Evolutionary conservation across 768 basidiomycete genomes (phyloP).

Genomic region (Inosperma sp.): DNA sequence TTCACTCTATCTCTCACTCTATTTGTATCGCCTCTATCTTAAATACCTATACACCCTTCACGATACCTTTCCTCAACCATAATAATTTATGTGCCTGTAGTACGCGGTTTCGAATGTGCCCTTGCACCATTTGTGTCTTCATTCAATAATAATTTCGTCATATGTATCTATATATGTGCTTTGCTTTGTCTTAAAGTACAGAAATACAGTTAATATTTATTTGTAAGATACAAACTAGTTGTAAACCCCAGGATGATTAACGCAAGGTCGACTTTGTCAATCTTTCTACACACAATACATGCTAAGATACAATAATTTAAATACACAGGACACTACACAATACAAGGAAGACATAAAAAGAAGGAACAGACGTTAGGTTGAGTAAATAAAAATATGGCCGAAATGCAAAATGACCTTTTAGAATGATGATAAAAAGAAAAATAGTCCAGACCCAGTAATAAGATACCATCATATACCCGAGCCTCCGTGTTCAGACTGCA

Average conservation of each 20-base stretch:
- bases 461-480: constrained; percentile 41
- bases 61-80: constrained; percentile 3
- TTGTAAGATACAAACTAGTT: too few relatives aligned
- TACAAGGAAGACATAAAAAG: neutral
- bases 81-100: constrained; percentile 6
- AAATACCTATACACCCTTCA: constrained; percentile 3
- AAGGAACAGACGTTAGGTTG: too few relatives aligned
- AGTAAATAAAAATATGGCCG: too few relatives aligned
- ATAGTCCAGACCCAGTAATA: constrained; percentile 17
- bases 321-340: neutral
- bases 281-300: too few relatives aligned
- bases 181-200: too few relatives aligned
- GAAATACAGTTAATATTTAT: neutral
- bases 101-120: neutral
- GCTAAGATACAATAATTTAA: too few relatives aligned
- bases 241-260: too few relatives aligned
- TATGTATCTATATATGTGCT: neutral
- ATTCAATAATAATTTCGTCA: neutral
- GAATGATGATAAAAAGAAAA: constrained; percentile 11
- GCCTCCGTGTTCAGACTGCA: constrained; percentile 62
- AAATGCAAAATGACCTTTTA: too few relatives aligned
- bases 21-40: neutral
- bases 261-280: too few relatives aligned
- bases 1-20: neutral
- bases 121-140: neutral